These are phyloP conservation scores for Neonectria coccinea DNA, from an alignment of 2,329 filamentous ascomycete genomes.

Conservation along the genomic window DNA sequence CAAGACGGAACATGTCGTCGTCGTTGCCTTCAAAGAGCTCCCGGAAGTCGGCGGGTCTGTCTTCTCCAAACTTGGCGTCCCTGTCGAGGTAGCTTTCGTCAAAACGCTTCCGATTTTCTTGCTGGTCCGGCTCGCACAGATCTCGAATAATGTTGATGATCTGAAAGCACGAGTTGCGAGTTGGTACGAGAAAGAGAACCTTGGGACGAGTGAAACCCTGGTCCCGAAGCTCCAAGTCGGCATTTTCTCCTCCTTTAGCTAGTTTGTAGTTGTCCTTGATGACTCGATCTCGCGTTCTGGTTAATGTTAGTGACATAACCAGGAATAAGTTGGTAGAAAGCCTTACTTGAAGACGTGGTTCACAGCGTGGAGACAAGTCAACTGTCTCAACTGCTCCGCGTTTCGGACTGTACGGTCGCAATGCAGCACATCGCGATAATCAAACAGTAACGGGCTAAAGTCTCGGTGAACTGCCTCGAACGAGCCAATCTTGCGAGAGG, in stretches of 20 bases:
- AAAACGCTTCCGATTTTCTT: slow-evolving; percentile 95
- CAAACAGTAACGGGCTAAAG: slow-evolving; percentile 79
- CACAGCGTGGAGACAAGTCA: slow-evolving; percentile 84
- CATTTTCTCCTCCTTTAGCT: slow-evolving; percentile 71
- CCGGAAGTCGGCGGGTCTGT: slow-evolving; percentile 86
- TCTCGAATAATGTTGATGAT: slow-evolving; percentile 82
- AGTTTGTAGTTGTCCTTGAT: slow-evolving; percentile 92
- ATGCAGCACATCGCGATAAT: slow-evolving; percentile 84
- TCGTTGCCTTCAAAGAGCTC: slow-evolving; percentile 95
- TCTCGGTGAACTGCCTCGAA: slow-evolving; percentile 73
- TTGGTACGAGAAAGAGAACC: slow-evolving; percentile 89
- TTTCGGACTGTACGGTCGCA: slow-evolving; percentile 78
- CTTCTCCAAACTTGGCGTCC: slow-evolving; percentile 72
- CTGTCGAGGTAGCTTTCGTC: slow-evolving; percentile 82
- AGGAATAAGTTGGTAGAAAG: neutral
- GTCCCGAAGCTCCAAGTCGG: slow-evolving; percentile 82
- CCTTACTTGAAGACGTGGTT: slow-evolving; percentile 90
- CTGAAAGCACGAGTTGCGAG: slow-evolving; percentile 84
- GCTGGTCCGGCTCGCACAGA: slow-evolving; percentile 85
- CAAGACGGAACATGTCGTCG: slow-evolving; percentile 95
- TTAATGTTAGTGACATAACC: slow-evolving; percentile 29
- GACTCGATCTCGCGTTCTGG: slow-evolving; percentile 84
- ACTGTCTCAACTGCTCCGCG: slow-evolving; percentile 73
- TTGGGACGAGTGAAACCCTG: slow-evolving; percentile 97
- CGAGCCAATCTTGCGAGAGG: slow-evolving; percentile 63